Conservation (phyloP, 768 basidiomycete genomes). For the Mycena galopus region DNA sequence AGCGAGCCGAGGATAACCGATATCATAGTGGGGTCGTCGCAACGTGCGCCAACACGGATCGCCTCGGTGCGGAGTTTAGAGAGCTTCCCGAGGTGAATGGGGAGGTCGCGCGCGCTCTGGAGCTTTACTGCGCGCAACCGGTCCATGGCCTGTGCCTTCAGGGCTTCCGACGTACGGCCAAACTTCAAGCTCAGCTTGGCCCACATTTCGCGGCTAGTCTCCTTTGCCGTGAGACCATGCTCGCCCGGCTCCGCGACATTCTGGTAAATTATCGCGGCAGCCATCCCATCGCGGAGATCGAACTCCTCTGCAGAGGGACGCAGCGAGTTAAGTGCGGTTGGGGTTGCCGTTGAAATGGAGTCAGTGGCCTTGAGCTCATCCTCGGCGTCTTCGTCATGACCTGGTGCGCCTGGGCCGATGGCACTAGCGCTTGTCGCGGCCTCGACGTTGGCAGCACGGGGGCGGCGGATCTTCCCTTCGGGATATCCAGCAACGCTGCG, state of each 20-base stretch:
- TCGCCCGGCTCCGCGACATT: conserved; percentile 17
- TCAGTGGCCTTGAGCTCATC: no score
- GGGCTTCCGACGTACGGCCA: conserved; percentile 3
- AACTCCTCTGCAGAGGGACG: no score
- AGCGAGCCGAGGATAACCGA: conserved; percentile 15
- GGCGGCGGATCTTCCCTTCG: not conserved
- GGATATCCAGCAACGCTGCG: not conserved
- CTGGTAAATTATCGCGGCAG: conserved; percentile 18
- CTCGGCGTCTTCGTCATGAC: no score
- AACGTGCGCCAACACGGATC: not conserved
- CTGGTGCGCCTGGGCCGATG: no score
- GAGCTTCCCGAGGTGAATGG: conserved; percentile 10
- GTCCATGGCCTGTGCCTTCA: not conserved
- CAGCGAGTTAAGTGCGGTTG: no score
- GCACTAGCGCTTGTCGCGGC: no score
- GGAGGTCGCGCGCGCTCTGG: not conserved
- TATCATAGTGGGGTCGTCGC: conserved; percentile 4
- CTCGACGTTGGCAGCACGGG: not conserved
- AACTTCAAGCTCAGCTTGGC: conserved; percentile 1
- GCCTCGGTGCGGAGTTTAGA: not conserved
- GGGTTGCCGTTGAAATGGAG: no score
- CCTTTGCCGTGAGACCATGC: conserved; percentile 1
- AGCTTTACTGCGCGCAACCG: not conserved
- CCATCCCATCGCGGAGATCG: not conserved
- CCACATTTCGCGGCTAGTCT: conserved; percentile 8